Conservation (phyloP, 2,329 filamentous ascomycete species). For the Chrysoporthe cubensis region DNA sequence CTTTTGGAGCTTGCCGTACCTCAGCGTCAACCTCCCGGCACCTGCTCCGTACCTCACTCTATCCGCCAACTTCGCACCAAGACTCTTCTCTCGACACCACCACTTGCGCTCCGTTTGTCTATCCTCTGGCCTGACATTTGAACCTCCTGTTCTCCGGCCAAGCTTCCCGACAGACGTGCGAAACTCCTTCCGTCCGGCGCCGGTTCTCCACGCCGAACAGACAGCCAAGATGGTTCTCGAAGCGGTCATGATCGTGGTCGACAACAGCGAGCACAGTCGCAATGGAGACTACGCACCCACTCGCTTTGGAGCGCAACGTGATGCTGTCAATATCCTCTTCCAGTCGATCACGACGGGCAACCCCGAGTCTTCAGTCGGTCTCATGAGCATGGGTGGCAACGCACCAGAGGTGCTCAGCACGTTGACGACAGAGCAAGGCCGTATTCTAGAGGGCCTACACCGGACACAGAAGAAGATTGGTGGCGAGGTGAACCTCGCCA, state of each 20-base stretch:
- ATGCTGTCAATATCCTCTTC: slow-evolving; percentile 94
- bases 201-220: slow-evolving; percentile 25
- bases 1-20: slow-evolving; percentile 7
- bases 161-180: not conserved
- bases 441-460: slow-evolving; percentile 90
- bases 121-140: not conserved
- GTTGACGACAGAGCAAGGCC: slow-evolving; percentile 93
- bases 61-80: not conserved
- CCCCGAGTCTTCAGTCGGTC: slow-evolving; percentile 92
- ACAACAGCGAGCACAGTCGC: slow-evolving; percentile 98
- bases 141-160: not conserved
- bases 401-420: slow-evolving; percentile 98
- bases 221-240: slow-evolving; percentile 87
- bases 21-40: slow-evolving; percentile 15
- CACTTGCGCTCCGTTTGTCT: not conserved
- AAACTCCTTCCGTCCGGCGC: slow-evolving; percentile 31
- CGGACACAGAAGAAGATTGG: slow-evolving; percentile 89
- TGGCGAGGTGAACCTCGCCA: slow-evolving; percentile 85
- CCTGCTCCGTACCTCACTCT: slow-evolving; percentile 1
- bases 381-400: slow-evolving; percentile 98
- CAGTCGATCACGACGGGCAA: slow-evolving; percentile 94
- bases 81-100: not conserved
- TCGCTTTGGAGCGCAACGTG: slow-evolving; percentile 93
- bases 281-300: slow-evolving; percentile 94
- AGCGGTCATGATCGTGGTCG: slow-evolving; percentile 99